Evolutionary conservation across 192 early-diverging fungal species (phyloP).

Genomic region (Entomortierella parvispora): DNA sequence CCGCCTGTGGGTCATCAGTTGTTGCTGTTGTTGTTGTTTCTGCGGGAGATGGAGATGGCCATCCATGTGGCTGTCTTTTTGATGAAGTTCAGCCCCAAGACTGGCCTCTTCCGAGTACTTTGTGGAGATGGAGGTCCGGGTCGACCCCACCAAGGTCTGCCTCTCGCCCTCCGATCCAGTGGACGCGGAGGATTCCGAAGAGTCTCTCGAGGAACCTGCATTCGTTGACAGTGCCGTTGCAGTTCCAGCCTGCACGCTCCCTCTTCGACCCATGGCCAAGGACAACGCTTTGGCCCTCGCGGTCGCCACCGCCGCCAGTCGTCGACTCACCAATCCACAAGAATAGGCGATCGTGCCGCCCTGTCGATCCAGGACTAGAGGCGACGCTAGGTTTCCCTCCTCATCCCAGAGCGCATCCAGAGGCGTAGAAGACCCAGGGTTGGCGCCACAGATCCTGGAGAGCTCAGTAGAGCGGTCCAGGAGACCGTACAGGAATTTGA

Average conservation of each 20-base stretch:
- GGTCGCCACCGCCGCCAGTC: background rate
- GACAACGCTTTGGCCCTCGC: background rate
- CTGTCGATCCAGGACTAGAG: constrained; percentile 19
- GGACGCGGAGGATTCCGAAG: constrained; percentile 13
- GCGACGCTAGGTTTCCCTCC: constrained; percentile 13
- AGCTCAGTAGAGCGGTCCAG: constrained; percentile 72
- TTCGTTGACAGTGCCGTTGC: background rate
- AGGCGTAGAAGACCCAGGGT: constrained; percentile 16
- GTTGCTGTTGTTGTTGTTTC: too few species aligned
- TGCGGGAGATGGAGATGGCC: too few species aligned
- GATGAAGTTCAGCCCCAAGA: too few species aligned
- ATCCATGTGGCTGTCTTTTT: too few species aligned
- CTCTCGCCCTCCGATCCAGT: constrained; percentile 11
- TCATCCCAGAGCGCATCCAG: constrained; percentile 31
- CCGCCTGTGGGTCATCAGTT: too few species aligned
- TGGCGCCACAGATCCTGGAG: constrained; percentile 57
- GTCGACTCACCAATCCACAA: background rate
- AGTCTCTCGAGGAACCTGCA: constrained; percentile 8
- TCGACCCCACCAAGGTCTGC: background rate
- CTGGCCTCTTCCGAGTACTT: too few species aligned
- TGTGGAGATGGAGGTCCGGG: background rate
- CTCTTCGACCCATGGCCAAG: background rate
- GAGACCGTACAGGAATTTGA: constrained; percentile 62
- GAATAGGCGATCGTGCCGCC: constrained; percentile 30
- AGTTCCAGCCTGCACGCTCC: background rate